A percentile compares a stretch with the other conserved stretches of the same genome.
These are phyloP conservation scores for Adenanthera pavonina DNA, from an alignment of 306 rosid species.

Conservation along the genomic window DNA sequence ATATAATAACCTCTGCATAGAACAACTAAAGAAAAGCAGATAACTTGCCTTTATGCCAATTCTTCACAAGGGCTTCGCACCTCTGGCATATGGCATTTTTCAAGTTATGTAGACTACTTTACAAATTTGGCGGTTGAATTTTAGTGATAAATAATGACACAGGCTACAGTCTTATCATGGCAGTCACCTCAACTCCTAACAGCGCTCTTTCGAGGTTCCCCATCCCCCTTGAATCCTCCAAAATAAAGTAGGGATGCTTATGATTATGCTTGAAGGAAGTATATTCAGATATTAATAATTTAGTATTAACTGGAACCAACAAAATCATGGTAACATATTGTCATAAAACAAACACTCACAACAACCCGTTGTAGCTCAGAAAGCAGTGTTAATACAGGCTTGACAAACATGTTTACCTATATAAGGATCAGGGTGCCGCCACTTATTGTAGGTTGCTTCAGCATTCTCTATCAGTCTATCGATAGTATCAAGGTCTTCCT, in stretches of 20 bases:
- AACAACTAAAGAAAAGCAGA: not conserved
- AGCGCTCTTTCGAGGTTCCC: not conserved
- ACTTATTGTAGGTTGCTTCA: conserved; percentile 80
- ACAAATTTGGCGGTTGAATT: not conserved
- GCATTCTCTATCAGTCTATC: conserved; percentile 76
- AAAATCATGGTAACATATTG: not conserved
- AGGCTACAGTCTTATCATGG: not conserved
- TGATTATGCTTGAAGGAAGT: not conserved
- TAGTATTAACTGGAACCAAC: not conserved
- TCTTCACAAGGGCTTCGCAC: not conserved
- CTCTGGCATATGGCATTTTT: not conserved
- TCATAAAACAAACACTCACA: not conserved
- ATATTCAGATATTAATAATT: not conserved
- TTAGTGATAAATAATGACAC: not conserved
- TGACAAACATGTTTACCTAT: conserved; percentile 57
- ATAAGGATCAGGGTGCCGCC: conserved; percentile 98
- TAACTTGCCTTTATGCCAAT: not conserved
- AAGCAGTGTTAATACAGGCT: not conserved
- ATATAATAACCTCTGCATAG: not conserved
- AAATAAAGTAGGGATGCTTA: not conserved
- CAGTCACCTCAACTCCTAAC: conserved; percentile 6
- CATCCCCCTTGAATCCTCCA: not conserved
- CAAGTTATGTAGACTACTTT: not conserved
- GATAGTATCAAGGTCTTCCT: conserved; percentile 88
- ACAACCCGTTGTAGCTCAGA: not conserved